Evolutionary conservation across 2,329 filamentous ascomycete genomes (phyloP).

Genomic region (Penicillium sp.): DNA sequence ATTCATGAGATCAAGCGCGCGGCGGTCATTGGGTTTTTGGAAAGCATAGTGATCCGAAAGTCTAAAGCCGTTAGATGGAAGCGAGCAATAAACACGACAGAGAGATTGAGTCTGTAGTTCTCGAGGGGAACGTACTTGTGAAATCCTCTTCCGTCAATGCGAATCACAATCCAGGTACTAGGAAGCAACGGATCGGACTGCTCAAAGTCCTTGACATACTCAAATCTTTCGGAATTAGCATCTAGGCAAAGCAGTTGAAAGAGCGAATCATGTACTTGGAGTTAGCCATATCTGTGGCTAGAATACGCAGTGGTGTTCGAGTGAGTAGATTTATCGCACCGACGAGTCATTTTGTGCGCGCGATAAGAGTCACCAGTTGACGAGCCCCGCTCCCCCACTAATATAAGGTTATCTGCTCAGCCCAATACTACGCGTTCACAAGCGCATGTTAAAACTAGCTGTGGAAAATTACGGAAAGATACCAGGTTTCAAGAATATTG

Average conservation of each 20-base stretch:
- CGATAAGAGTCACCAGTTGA: constrained; percentile 8
- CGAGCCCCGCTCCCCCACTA: constrained; percentile 9
- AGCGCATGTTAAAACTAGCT: not conserved
- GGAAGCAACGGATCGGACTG: constrained; percentile 75
- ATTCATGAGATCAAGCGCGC: constrained; percentile 93
- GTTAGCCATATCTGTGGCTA: constrained; percentile 35
- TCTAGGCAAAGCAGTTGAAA: not conserved
- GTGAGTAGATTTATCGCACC: constrained; percentile 5
- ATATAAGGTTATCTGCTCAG: not conserved
- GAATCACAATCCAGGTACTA: constrained; percentile 94
- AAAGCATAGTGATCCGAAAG: constrained; percentile 83
- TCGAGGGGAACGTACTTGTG: constrained; percentile 68
- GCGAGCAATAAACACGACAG: not conserved
- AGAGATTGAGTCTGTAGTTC: not conserved
- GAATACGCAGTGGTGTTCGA: constrained; percentile 4
- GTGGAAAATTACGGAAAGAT: not conserved
- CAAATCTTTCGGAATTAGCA: constrained; percentile 63
- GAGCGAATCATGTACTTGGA: constrained; percentile 33
- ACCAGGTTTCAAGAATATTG: not conserved
- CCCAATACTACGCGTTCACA: too few species aligned
- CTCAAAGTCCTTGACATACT: constrained; percentile 92
- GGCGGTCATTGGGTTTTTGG: constrained; percentile 86
- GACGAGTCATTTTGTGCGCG: constrained; percentile 21
- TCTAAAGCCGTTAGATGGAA: constrained; percentile 46
- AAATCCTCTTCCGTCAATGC: constrained; percentile 91